Conservation (phyloP, 192 early-diverging fungal species). For the Lobulomyces angularis region DNA sequence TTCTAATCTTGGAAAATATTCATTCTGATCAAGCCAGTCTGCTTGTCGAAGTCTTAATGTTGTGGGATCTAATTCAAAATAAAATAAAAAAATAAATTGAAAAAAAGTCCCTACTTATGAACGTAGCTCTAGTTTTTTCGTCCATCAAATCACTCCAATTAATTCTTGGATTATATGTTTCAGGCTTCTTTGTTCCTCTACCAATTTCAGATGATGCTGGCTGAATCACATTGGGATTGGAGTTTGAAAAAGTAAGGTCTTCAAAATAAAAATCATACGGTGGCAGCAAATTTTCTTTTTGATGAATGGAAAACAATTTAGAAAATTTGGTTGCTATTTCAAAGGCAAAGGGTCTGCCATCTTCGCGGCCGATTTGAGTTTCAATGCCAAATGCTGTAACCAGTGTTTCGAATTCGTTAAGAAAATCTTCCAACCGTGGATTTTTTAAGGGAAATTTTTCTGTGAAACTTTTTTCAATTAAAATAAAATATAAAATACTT, state of each 20-base stretch:
- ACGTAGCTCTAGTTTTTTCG: too few relatives aligned
- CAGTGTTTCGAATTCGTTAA: constrained; percentile 39
- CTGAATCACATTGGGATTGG: too few relatives aligned
- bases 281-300: constrained; percentile 15
- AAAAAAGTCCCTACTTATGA: too few relatives aligned
- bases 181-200: too few relatives aligned
- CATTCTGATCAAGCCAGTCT: constrained; percentile 24
- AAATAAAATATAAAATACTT: constrained; percentile 12
- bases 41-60: constrained; percentile 18
- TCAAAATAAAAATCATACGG: constrained; percentile 32
- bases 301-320: constrained; percentile 19
- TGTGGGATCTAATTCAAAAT: too few relatives aligned
- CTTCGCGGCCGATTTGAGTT: constrained; percentile 34
- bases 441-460: constrained; percentile 13
- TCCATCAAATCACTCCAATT: too few relatives aligned
- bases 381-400: constrained; percentile 26
- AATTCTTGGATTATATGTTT: too few relatives aligned
- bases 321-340: constrained; percentile 32
- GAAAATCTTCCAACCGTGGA: constrained; percentile 37
- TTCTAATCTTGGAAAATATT: constrained; percentile 21
- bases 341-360: constrained; percentile 42
- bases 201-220: too few relatives aligned
- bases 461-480: constrained; percentile 16
- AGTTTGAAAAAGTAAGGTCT: too few relatives aligned
- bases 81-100: too few relatives aligned